phyloP scores from a whole-genome alignment of 768 basidiomycete species.

The Boletus rubescentipes region DNA sequence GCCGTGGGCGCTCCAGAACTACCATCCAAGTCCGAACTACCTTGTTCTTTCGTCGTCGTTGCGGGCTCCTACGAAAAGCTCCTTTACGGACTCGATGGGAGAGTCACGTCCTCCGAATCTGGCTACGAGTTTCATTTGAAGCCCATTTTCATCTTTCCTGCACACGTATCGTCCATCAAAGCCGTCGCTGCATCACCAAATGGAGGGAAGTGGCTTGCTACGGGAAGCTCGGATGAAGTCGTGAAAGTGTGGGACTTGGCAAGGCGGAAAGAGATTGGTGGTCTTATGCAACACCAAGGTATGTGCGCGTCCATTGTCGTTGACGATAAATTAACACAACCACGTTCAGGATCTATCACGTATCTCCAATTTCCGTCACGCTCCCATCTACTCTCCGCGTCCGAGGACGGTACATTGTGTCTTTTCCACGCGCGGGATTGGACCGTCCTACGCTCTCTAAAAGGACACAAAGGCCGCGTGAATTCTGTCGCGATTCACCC shows the following conservation, averaged over 20 bases:
- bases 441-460: constrained; percentile 82
- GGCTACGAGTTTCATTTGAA: constrained; percentile 47
- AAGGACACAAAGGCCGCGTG: constrained; percentile 92
- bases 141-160: constrained; percentile 95
- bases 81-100: constrained; percentile 84
- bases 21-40: constrained; percentile 30
- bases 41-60: constrained; percentile 77
- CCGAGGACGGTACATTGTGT: constrained; percentile 88
- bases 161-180: constrained; percentile 92
- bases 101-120: constrained; percentile 36
- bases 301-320: constrained; percentile 12
- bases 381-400: constrained; percentile 87
- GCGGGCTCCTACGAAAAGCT: constrained; percentile 97
- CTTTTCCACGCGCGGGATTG: constrained; percentile 94
- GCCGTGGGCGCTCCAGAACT: background rate
- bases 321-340: background rate
- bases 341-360: constrained; percentile 79
- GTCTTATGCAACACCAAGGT: constrained; percentile 95
- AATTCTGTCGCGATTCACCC: constrained; percentile 92
- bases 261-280: constrained; percentile 90
- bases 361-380: constrained; percentile 82
- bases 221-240: constrained; percentile 94
- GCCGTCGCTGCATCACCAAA: constrained; percentile 83
- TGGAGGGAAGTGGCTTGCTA: constrained; percentile 95
- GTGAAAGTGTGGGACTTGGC: constrained; percentile 96